Base-by-base conservation (phyloP, 805 yeast genomes). In the Candida wancherniae region DNA sequence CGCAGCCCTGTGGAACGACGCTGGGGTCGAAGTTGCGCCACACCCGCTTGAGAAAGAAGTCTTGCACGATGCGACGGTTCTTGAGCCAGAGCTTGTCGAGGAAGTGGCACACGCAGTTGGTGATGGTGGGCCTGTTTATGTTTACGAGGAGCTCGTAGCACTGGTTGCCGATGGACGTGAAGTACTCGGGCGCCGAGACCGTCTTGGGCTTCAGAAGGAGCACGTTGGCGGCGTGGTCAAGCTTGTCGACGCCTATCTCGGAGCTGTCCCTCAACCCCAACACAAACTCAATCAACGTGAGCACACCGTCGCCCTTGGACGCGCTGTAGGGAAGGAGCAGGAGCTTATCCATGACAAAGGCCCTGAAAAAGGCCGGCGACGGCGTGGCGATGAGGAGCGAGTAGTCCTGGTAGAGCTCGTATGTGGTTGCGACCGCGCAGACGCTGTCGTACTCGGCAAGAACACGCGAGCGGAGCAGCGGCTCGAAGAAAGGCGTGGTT, bases 261-360 rank as follows among this genome's bases (percentile, higher is more conserved):
- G 81, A 90, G 32, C 69, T 67, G 24, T 85, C 94, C 34, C 95
- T 63, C 15, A 84, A 62, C 0, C 95, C 95, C 9, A 83, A 62
- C 1, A 84, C 66, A 40, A 84, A 76, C 53, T 90, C 97, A 17
- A 87, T 67, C 29, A 90, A 56, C 2, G 87, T 69, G 17, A 73
- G 57, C 2, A 92, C 75, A 0, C 97, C 97, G 47, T 81, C 79
- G 1, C 56, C 36, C 14, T 45, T 53, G 2, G 69, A 54, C 15
- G 94, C 68, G 24, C 67, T 54, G 13, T 74, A 51, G 1, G 83
- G 81, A 16, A 85, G 55, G 3, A 52, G 38, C 1, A 80, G 71
- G 3, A 90, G 61, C 28, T 69, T 62, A 0, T 56, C 37, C 28
- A 80, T 53, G 4, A 84, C 63, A 34, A 68, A 60, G 5, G 42